A percentile compares a stretch with the other conserved stretches of the same genome.
Conservation (phyloP, 306 rosid species). For the Cicer judaicum region DNA sequence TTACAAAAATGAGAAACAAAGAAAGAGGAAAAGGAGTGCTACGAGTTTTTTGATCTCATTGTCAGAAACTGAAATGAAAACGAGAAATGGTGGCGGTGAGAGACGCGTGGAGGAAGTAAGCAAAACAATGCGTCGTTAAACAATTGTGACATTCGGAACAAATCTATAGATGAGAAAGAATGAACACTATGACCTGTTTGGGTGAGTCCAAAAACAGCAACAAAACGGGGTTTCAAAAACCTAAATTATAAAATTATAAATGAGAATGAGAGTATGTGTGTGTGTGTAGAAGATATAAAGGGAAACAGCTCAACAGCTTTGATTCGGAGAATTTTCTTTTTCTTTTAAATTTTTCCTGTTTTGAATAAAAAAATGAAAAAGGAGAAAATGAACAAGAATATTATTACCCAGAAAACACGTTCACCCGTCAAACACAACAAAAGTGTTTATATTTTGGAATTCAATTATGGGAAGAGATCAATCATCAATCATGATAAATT, state of each 20-base stretch:
- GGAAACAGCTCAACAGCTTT: slow-evolving; percentile 81
- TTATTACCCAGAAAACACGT: slow-evolving; percentile 50
- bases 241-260: slow-evolving; percentile 37
- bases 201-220: slow-evolving; percentile 59
- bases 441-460: slow-evolving; percentile 29
- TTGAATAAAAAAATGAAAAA: background rate
- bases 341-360: background rate
- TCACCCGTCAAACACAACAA: slow-evolving; percentile 36
- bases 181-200: slow-evolving; percentile 41
- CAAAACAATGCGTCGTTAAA: slow-evolving; percentile 55
- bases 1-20: background rate
- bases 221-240: slow-evolving; percentile 42
- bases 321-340: slow-evolving; percentile 34
- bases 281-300: background rate
- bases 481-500: slow-evolving; percentile 32
- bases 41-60: slow-evolving; percentile 61
- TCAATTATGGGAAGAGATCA: slow-evolving; percentile 34
- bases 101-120: slow-evolving; percentile 65
- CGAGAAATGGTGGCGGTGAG: slow-evolving; percentile 33
- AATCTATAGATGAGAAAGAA: slow-evolving; percentile 35
- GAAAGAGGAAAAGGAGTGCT: slow-evolving; percentile 19
- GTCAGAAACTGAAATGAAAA: slow-evolving; percentile 48
- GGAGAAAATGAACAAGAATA: slow-evolving; percentile 32
- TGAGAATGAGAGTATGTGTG: too few relatives aligned
- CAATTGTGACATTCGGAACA: slow-evolving; percentile 63